Evolutionary conservation across 768 basidiomycete genomes (phyloP).

Genomic region (Termitomyces sp.): DNA sequence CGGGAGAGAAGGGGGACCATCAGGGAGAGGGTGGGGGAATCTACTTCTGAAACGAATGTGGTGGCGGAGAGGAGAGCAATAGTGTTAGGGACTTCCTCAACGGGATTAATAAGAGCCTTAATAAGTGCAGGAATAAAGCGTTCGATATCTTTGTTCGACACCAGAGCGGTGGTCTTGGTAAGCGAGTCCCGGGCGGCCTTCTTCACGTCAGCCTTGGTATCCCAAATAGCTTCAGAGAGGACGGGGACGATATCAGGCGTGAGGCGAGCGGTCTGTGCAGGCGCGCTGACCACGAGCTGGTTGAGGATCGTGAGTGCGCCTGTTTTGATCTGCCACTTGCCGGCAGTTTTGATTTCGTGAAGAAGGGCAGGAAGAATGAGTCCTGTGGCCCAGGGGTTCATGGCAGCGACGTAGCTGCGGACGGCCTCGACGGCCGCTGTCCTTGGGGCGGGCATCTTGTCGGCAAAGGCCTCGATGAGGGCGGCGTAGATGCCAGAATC

Average conservation of each 20-base stretch:
- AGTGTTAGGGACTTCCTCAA: slow-evolving; percentile 97
- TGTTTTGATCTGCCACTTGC: slow-evolving; percentile 97
- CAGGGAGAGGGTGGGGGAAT: slow-evolving; percentile 93
- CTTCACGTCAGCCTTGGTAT: slow-evolving; percentile 98
- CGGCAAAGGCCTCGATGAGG: slow-evolving; percentile 90
- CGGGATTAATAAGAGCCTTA: slow-evolving; percentile 97
- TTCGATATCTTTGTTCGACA: slow-evolving; percentile 98
- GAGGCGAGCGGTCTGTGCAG: slow-evolving; percentile 79
- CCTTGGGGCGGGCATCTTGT: slow-evolving; percentile 89
- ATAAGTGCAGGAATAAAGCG: slow-evolving; percentile 97
- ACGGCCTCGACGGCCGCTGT: slow-evolving; percentile 85
- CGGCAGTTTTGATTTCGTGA: slow-evolving; percentile 90
- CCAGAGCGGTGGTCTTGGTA: slow-evolving; percentile 89
- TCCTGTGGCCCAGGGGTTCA: slow-evolving; percentile 87
- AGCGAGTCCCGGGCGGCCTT: slow-evolving; percentile 95
- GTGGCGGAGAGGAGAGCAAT: slow-evolving; percentile 95
- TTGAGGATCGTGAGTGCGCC: slow-evolving; percentile 81
- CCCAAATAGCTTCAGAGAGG: slow-evolving; percentile 96
- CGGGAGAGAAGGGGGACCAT: slow-evolving; percentile 96
- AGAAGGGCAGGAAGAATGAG: slow-evolving; percentile 87
- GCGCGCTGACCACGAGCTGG: slow-evolving; percentile 83
- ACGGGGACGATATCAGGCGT: slow-evolving; percentile 95
- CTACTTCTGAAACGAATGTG: slow-evolving; percentile 99
- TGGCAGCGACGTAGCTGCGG: slow-evolving; percentile 65
- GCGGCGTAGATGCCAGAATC: slow-evolving; percentile 82